These are phyloP conservation scores for Stereocaulon alpinum DNA, from an alignment of 495 filamentous ascomycete genomes.

Conservation along the genomic window DNA sequence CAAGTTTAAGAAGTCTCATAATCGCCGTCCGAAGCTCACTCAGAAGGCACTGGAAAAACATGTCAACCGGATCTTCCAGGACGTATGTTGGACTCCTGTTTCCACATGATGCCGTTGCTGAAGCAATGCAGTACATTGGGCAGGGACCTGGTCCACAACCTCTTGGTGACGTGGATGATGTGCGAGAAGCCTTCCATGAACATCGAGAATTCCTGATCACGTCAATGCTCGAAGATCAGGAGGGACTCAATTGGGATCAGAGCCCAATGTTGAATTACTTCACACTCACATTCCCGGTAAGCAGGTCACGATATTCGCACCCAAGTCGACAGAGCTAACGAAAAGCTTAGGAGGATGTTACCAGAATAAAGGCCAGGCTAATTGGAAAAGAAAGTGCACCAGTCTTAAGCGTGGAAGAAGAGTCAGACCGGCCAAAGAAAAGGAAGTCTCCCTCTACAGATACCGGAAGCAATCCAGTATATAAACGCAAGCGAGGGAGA, in stretches of 20 bases:
- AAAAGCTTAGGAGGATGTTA: conserved; percentile 33
- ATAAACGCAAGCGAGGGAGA: conserved; percentile 21
- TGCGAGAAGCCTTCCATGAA: conserved; percentile 40
- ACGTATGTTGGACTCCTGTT: conserved; percentile 22
- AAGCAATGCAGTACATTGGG: conserved; percentile 29
- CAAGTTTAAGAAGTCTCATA: conserved; percentile 24
- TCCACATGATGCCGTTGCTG: background rate
- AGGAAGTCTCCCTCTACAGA: conserved; percentile 16
- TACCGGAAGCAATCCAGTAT: background rate
- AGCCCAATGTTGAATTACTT: conserved; percentile 45
- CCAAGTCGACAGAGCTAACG: conserved; percentile 6
- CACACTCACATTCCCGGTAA: conserved; percentile 38
- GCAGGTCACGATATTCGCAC: background rate
- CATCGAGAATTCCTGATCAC: conserved; percentile 47
- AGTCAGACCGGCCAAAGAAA: conserved; percentile 9
- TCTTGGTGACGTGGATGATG: conserved; percentile 38
- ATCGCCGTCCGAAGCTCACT: conserved; percentile 9
- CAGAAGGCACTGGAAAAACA: conserved; percentile 14
- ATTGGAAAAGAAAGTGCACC: background rate
- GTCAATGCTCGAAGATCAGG: conserved; percentile 47
- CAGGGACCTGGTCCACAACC: conserved; percentile 19
- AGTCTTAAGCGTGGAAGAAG: background rate
- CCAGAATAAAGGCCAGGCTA: conserved; percentile 27
- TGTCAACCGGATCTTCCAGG: conserved; percentile 13
- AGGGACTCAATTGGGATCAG: conserved; percentile 44